Evolutionary conservation across 1,139 yeast genomes (phyloP), one percentile per base, ranked within the genome.

Genomic region (Protomyces macrosporus): DNA sequence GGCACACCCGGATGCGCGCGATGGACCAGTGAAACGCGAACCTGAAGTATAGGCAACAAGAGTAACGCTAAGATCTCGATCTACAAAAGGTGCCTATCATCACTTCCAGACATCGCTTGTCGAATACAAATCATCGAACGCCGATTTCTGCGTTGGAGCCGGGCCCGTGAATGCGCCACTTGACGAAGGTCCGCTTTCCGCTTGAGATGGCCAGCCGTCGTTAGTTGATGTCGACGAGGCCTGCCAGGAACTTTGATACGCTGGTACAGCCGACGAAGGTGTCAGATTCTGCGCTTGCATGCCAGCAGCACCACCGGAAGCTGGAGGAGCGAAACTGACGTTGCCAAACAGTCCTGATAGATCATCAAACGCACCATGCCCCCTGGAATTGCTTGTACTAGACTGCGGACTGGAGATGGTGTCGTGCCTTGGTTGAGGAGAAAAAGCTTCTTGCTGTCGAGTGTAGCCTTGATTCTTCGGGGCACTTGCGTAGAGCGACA

Each of bases 401-500:
- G 36, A 16, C 1, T 40, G 16, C 4, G 54, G 23, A 9, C n/a
- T 16, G 14, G 33, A n/a, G 40, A 12, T 6, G 14, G 10, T 3
- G 6, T 33, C 12, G 14, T 9, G 12, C 7, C 10, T 33, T 14
- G 36, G 53, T 12, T 50, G 34, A 9, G 36, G 14, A 12, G 30
- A 39, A 3, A 37, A 6, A 12, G 12, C 45, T 6, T 12, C 39
- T 30, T n/a, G 37, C 9, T 14, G 30, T 33, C 50, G 42, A 3
- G 10, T 30, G 48, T 12, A 30, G 4, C 40, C 65, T 53, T 51
- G 67, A 12, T 63, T 65, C 54, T 55, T 69, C 16, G 60, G 68
- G n/a, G 93, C 89, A 1, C 88, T 82, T 1, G 97, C 87, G 73
- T 93, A 93, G 65, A 93, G 80, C 30, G 97, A 90, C 67, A 93